These are phyloP conservation scores for Rhynchosporium graminicola DNA, from an alignment of 2,329 filamentous ascomycete species.

Conservation along the genomic window DNA sequence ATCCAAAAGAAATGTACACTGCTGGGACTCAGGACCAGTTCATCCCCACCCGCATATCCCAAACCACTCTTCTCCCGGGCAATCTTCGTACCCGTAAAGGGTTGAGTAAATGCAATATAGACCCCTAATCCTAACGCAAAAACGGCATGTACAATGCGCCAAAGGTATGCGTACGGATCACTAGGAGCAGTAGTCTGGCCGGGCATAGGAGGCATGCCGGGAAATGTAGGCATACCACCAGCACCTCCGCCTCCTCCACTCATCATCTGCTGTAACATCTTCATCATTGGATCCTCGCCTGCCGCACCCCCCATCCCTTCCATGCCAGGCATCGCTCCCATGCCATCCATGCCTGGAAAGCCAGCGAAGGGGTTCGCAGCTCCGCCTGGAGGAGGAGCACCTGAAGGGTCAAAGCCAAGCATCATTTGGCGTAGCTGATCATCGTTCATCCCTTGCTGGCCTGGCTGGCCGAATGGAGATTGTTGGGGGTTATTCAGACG, in stretches of 20 bases:
- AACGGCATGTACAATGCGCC: constrained; percentile 73
- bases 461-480: constrained; percentile 11
- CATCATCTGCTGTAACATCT: constrained; percentile 76
- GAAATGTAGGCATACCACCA: constrained; percentile 41
- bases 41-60: constrained; percentile 35
- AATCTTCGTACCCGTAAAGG: constrained; percentile 66
- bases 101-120: constrained; percentile 68
- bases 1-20: constrained; percentile 68
- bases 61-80: constrained; percentile 52
- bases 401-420: constrained; percentile 54
- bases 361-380: constrained; percentile 41
- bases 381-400: constrained; percentile 36
- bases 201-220: constrained; percentile 47
- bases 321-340: constrained; percentile 34
- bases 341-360: constrained; percentile 36
- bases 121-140: constrained; percentile 69
- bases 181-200: constrained; percentile 40
- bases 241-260: constrained; percentile 42
- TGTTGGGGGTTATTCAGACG: constrained; percentile 37
- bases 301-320: constrained; percentile 34
- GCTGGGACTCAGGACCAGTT: constrained; percentile 40
- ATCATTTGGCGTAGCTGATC: constrained; percentile 66
- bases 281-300: constrained; percentile 66
- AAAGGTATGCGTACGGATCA: constrained; percentile 55
- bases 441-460: constrained; percentile 48